Percentiles rank a stretch among this genome's conserved stretches.
Evolutionary conservation across 768 basidiomycete species (phyloP).

Genomic region (Tubosaeta sp.): DNA sequence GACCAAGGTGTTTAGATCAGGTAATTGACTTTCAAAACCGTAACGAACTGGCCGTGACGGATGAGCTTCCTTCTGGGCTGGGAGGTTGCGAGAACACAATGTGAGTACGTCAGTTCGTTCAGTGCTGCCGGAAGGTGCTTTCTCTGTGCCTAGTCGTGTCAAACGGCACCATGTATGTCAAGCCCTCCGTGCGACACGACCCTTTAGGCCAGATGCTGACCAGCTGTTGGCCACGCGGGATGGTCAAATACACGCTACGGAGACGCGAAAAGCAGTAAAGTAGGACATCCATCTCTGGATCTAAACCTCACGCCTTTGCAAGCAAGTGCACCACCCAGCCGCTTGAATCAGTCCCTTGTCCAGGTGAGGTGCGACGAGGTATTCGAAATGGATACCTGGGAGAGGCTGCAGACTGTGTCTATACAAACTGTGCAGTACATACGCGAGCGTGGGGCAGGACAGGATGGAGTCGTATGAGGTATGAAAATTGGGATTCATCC

Average conservation of each 20-base stretch:
- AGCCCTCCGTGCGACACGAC: constrained; percentile 76
- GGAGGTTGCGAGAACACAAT: constrained; percentile 70
- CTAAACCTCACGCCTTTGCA: constrained; percentile 26
- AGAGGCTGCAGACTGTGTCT: no score
- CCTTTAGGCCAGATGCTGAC: constrained; percentile 87
- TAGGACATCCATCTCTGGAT: constrained; percentile 23
- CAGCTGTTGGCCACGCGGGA: constrained; percentile 90
- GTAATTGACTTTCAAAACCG: constrained; percentile 78
- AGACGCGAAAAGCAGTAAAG: constrained; percentile 72
- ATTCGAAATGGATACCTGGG: no score
- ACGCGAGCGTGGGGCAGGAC: no score
- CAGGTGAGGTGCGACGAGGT: no score
- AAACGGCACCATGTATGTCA: constrained; percentile 94
- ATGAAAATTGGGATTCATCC: no score
- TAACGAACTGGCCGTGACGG: constrained; percentile 82
- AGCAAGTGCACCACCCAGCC: constrained; percentile 33
- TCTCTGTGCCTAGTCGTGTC: constrained; percentile 72
- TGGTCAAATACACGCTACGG: constrained; percentile 97
- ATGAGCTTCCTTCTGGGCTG: constrained; percentile 65
- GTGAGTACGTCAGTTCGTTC: constrained; percentile 46
- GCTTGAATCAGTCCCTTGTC: no score
- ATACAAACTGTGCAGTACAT: no score
- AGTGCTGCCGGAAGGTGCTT: background rate
- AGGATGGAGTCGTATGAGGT: no score
- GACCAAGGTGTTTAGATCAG: constrained; percentile 96